Conservation (phyloP, 148 eudicot species). For the Arbutus unedo region DNA sequence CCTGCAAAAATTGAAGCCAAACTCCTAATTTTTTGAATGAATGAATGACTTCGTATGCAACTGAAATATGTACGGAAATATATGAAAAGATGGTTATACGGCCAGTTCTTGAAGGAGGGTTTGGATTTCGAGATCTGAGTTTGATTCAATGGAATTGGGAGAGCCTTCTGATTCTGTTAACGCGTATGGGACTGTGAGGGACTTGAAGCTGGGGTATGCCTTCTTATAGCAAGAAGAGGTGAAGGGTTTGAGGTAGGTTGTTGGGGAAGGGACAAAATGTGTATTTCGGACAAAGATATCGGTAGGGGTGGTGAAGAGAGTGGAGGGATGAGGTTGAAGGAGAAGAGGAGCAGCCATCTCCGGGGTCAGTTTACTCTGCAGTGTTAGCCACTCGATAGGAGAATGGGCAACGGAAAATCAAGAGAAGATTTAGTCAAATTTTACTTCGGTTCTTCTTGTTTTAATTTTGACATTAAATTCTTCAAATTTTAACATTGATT, state of each 20-base stretch:
- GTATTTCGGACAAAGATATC: slow-evolving; percentile 17
- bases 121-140: slow-evolving; percentile 48
- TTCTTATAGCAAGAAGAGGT: slow-evolving; percentile 17
- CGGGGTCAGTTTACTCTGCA: background rate
- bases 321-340: slow-evolving; percentile 27
- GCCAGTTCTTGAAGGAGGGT: slow-evolving; percentile 58
- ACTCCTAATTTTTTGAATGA: background rate
- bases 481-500: too few species aligned
- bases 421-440: too few species aligned
- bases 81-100: slow-evolving; percentile 28
- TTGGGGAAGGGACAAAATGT: slow-evolving; percentile 23
- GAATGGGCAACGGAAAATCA: background rate
- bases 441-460: too few species aligned
- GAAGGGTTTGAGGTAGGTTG: slow-evolving; percentile 19
- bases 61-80: background rate
- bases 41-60: background rate
- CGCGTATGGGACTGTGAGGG: slow-evolving; percentile 42
- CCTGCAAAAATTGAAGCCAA: slow-evolving; percentile 41
- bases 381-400: background rate
- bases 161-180: slow-evolving; percentile 72
- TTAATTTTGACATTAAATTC: too few species aligned
- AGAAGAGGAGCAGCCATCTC: slow-evolving; percentile 26
- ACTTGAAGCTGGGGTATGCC: slow-evolving; percentile 22
- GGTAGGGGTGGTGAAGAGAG: slow-evolving; percentile 27
- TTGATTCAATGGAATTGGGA: slow-evolving; percentile 44